Evolutionary conservation across 306 rosid genomes (phyloP), one percentile per base, ranked within the genome.

Genomic region (Myrica gale): DNA sequence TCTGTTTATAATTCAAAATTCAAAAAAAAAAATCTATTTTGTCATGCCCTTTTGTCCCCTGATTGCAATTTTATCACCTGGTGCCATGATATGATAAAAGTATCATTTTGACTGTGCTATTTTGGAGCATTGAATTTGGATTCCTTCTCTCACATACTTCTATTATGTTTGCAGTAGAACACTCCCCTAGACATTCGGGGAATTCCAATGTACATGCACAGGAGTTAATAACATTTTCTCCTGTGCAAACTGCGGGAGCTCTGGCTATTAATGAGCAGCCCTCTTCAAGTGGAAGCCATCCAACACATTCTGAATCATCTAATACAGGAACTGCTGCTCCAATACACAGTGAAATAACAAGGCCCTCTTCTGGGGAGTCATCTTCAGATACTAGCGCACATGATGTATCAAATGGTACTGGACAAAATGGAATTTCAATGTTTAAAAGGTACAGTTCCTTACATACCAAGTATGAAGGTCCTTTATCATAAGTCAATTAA

Each of bases 391-490:
- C 84, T 46, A 73, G 78, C 46, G 74, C 89, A 41, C 79, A 81
- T 50, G 74, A 84, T 26, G 82, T 62, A 74, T 80, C 90, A 66
- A 87, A 75, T 79, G 46, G 32, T 16, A 79, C 81, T 20, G 85
- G 88, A 45, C 88, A 71, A 82, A 83, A 76, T 76, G 88, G 97
- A 82, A 81, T 92, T 81, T 86, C 98, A 76, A 80, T 96, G 8
- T 92, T 96, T 84, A 93, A 86, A 87, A 78, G 99, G 99, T 96
- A 92, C 74, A 75, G 51, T 75, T 74, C 57, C 83, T 41, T 77
- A 54, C 72, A 82, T 60, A 72, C 79, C 70, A n/a, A 37, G 55
- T 76, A 74, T 67, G 42, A n/a, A 42, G 73, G 7, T 78, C 26
- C 71, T 58, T 82, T 15, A 72, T 44, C 54, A 50, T 48, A 68